Conservation (phyloP, 1,284 basidiomycete species). For the Fomes fomentarius region DNA sequence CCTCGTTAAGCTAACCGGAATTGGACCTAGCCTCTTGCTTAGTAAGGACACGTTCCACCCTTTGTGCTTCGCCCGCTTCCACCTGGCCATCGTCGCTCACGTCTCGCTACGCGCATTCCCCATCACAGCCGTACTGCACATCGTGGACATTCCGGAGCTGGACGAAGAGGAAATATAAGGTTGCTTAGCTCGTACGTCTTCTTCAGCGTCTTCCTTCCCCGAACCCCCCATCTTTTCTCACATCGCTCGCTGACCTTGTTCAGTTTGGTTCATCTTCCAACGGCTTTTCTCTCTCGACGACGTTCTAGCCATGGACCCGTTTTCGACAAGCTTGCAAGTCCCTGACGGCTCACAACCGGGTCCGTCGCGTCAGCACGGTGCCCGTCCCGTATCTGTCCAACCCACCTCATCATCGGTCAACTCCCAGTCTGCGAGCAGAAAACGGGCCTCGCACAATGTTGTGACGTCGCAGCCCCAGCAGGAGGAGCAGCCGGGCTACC, state of each 20-base stretch:
- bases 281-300: not conserved
- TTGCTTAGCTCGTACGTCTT: constrained; percentile 21
- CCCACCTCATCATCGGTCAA: constrained; percentile 41
- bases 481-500: constrained; percentile 51
- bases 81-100: constrained; percentile 10
- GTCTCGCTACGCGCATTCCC: not conserved
- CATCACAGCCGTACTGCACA: not conserved
- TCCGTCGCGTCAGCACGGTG: constrained; percentile 47
- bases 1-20: not conserved
- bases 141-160: constrained; percentile 5
- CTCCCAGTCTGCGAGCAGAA: constrained; percentile 43
- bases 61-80: constrained; percentile 16
- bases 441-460: constrained; percentile 57
- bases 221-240: constrained; percentile 27
- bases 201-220: constrained; percentile 21
- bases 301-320: constrained; percentile 30
- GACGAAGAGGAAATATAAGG: constrained; percentile 13
- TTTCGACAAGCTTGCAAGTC: constrained; percentile 44
- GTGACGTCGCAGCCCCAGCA: constrained; percentile 48
- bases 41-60: constrained; percentile 22
- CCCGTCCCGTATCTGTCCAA: constrained; percentile 48
- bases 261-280: constrained; percentile 15
- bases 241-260: constrained; percentile 17
- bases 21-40: constrained; percentile 11
- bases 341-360: constrained; percentile 47